These are phyloP conservation scores for Gomphus bonarii DNA, from an alignment of 1,284 basidiomycete species.

Conservation along the genomic window DNA sequence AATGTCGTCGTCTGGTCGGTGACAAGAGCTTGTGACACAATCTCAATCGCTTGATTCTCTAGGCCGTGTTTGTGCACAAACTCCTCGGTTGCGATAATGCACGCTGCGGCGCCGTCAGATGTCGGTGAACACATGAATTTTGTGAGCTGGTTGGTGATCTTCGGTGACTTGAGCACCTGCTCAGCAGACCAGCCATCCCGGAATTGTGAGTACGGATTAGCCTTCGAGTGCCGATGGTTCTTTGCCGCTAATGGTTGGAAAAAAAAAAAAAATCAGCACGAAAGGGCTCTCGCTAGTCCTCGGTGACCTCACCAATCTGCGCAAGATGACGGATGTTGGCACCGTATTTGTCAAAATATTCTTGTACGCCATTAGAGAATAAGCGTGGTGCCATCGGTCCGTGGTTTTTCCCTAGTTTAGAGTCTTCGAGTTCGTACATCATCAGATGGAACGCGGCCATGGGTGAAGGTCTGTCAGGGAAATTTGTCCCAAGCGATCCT, in stretches of 20 bases:
- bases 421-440: constrained; percentile 43
- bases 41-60: constrained; percentile 82
- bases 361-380: constrained; percentile 71
- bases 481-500: constrained; percentile 63
- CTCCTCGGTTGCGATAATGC: constrained; percentile 70
- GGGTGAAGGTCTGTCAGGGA: constrained; percentile 59
- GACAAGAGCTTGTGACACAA: constrained; percentile 51
- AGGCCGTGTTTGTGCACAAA: constrained; percentile 69
- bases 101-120: constrained; percentile 68
- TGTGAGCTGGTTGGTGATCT: constrained; percentile 67
- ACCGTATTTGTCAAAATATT: constrained; percentile 72
- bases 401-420: constrained; percentile 44
- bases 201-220: constrained; percentile 85
- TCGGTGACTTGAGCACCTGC: constrained; percentile 53
- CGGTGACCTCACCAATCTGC: constrained; percentile 50
- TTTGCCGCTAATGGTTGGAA: constrained; percentile 55
- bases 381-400: constrained; percentile 66
- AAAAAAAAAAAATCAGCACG: neutral
- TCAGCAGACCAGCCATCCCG: constrained; percentile 65
- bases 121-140: constrained; percentile 87
- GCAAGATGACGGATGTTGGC: constrained; percentile 61
- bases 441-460: constrained; percentile 36
- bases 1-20: constrained; percentile 60
- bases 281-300: neutral
- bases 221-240: constrained; percentile 74